Evolutionary conservation across 768 basidiomycete species (phyloP), one percentile per base, ranked within the genome.

Genomic region (Russula dissimulans): DNA sequence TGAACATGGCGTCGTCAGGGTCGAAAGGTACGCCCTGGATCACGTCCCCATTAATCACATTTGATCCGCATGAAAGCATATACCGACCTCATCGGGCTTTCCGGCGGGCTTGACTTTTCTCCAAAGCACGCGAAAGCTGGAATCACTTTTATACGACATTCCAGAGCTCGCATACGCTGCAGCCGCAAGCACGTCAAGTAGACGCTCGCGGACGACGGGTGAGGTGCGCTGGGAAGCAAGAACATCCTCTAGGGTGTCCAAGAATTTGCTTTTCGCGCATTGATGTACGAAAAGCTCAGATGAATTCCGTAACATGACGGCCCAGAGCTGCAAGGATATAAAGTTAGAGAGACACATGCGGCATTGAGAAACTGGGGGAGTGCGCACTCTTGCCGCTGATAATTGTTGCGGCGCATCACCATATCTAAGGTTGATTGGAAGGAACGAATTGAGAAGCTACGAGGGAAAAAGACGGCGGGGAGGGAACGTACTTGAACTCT

Each of bases 241-340:
- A 18, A 89, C 78, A 17, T 91, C 88, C 61, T 92, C 91, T 17
- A 93, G 74, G 1, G 82, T 84, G 54, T 91, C 86, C 18, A 89
- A 72, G 67, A 93, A 93, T 69, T 92, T 92, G 67, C 84, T 83
- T 36, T 84, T 77, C 14, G 82, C 79, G 42, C 83, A 85, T 66
- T 89, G 85, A 12, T 78, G 71, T 39, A 90, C 80, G 67, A 94
- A 92, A 14, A 81, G 68, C 10, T 86, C 82, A 0, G 84, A 81
- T 3, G 85, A 85, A 68, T 95, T 94, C 32, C 84, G 83, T 41
- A 95, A 79, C 86, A 95, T 88, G 66, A 95, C 86, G 3, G 91
- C 86, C 93, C 92, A 95, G 7, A 97, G 69, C 88, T 91, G 63
- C 22, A 43, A 54, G 12, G 26, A 54, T 1, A 48, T 49, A 47